phyloP scores from a whole-genome alignment of 345 rosid species.

The Hibiscus tridactylites region DNA sequence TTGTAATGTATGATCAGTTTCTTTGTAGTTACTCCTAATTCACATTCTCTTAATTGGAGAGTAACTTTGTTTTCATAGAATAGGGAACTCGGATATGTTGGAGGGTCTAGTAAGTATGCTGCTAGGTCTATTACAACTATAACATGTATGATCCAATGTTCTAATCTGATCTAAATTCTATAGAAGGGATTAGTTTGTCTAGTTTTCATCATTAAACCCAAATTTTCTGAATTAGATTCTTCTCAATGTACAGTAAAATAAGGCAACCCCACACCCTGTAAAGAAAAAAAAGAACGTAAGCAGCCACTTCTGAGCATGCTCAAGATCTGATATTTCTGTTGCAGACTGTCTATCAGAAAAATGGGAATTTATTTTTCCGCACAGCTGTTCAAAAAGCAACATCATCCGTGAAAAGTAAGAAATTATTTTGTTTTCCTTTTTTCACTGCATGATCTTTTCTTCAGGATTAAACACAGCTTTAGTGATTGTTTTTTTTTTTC shows the following conservation, averaged over 20 bases:
- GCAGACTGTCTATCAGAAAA: conserved; percentile 48
- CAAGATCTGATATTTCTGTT: background rate
- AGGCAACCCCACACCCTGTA: background rate
- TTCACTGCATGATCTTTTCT: background rate
- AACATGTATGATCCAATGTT: background rate
- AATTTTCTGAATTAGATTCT: background rate
- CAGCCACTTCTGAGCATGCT: background rate
- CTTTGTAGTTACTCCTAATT: background rate
- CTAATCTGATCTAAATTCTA: background rate
- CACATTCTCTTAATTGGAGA: background rate
- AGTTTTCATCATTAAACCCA: background rate
- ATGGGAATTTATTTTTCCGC: conserved; percentile 37
- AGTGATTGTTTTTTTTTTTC: background rate
- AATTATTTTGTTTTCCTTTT: background rate
- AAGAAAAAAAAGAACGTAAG: background rate
- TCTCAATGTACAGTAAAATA: background rate
- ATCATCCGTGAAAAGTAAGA: conserved; percentile 41
- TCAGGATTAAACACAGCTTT: background rate
- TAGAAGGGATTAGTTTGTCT: background rate
- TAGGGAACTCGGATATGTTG: background rate
- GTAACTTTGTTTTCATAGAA: background rate
- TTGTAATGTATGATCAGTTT: background rate
- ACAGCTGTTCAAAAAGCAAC: conserved; percentile 33
- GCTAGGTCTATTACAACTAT: background rate
- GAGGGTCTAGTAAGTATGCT: background rate